Evolutionary conservation across 768 basidiomycete genomes (phyloP).

Genomic region (Panus rudis): DNA sequence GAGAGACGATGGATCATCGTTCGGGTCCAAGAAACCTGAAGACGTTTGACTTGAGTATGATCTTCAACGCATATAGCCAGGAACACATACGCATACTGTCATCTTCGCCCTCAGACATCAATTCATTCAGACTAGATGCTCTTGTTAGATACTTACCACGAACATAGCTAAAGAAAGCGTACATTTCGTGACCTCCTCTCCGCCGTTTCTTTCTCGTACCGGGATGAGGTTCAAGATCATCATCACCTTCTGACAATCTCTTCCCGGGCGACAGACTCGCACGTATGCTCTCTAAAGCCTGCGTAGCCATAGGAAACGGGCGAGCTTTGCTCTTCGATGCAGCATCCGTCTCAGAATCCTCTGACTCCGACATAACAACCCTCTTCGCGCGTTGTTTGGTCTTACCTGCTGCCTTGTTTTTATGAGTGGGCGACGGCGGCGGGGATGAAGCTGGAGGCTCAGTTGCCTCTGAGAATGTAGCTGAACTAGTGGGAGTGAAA

Average conservation of each 20-base stretch:
- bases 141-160: neutral
- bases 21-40: slow-evolving; percentile 44
- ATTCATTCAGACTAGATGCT: slow-evolving; percentile 7
- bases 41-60: neutral
- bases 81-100: slow-evolving; percentile 12
- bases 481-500: too few species aligned
- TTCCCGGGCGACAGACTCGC: slow-evolving; percentile 22
- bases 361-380: slow-evolving; percentile 1
- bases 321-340: slow-evolving; percentile 4
- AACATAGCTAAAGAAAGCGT: slow-evolving; percentile 3
- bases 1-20: slow-evolving; percentile 55
- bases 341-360: slow-evolving; percentile 4
- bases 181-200: slow-evolving; percentile 13
- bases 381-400: neutral
- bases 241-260: slow-evolving; percentile 28
- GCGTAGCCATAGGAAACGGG: slow-evolving; percentile 46
- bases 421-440: slow-evolving; percentile 5
- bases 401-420: neutral
- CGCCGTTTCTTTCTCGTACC: slow-evolving; percentile 26
- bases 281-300: slow-evolving; percentile 33
- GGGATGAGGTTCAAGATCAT: slow-evolving; percentile 8
- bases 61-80: too few species aligned
- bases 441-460: slow-evolving; percentile 2
- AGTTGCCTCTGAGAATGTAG: too few species aligned
- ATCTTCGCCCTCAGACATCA: slow-evolving; percentile 13